Evolutionary conservation across 1,284 basidiomycete species (phyloP).

Genomic region (Sporisorium exsertum): DNA sequence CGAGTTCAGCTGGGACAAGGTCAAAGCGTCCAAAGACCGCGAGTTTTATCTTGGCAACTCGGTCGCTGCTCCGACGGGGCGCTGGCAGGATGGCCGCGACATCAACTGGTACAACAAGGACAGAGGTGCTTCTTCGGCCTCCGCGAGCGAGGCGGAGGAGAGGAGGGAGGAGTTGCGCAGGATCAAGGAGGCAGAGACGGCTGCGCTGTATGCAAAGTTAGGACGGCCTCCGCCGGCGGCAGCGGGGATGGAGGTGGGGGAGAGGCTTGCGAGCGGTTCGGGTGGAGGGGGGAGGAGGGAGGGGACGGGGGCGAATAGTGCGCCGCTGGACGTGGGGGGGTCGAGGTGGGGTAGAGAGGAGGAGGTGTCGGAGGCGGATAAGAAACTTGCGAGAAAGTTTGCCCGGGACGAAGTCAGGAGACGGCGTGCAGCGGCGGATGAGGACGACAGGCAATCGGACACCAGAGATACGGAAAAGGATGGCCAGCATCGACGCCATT

Average conservation of each 20-base stretch:
- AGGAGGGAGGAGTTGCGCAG: slow-evolving; percentile 55
- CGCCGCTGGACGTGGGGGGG: slow-evolving; percentile 21
- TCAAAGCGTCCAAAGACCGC: slow-evolving; percentile 64
- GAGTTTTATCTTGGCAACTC: slow-evolving; percentile 68
- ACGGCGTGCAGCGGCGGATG: slow-evolving; percentile 31
- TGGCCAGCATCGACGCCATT: slow-evolving; percentile 5
- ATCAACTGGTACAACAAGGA: slow-evolving; percentile 69
- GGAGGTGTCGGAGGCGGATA: slow-evolving; percentile 39
- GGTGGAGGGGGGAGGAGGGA: slow-evolving; percentile 15
- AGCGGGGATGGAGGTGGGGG: slow-evolving; percentile 14
- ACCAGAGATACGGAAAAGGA: slow-evolving; percentile 18
- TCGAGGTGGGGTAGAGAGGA: slow-evolving; percentile 32
- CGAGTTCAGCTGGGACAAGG: slow-evolving; percentile 66
- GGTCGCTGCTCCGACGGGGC: slow-evolving; percentile 64
- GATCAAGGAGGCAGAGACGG: slow-evolving; percentile 64
- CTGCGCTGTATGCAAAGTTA: slow-evolving; percentile 57
- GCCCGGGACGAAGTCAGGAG: slow-evolving; percentile 46
- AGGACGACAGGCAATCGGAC: slow-evolving; percentile 30
- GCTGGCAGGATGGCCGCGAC: slow-evolving; percentile 66
- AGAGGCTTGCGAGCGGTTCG: slow-evolving; percentile 39
- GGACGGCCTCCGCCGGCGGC: slow-evolving; percentile 29
- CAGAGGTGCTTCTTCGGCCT: slow-evolving; percentile 9
- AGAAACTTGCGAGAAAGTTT: slow-evolving; percentile 53
- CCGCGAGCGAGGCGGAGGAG: slow-evolving; percentile 31
- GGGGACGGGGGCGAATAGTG: slow-evolving; percentile 50